Evolutionary conservation across 2,329 filamentous ascomycete genomes (phyloP), one percentile per base, ranked within the genome.

Genomic region (Penicillium sp.): DNA sequence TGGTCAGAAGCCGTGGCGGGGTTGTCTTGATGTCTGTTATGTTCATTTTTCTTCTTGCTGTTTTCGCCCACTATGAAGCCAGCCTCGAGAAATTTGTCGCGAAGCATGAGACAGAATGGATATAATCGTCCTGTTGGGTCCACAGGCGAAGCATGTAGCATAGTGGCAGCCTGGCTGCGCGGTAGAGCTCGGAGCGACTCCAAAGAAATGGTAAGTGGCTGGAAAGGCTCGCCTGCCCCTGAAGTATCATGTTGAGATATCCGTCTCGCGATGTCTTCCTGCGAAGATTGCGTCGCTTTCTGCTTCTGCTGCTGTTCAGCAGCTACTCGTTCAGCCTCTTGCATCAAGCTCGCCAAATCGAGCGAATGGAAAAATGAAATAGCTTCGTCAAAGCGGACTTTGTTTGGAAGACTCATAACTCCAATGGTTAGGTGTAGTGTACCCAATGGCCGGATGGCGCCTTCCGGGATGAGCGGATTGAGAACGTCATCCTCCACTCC

Each of bases 351-450:
- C 8, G 35, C 39, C 2, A 77, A 44, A 48, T 79, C 66, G 0
- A 79, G 52, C 0, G 55, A 57, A 8, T 65, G 42, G 0, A 80
- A 58, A 10, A 73, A 61, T 1, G 51, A 29, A 15, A 69, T 48
- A 0, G 75, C 78, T 18, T 64, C 60, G 0, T 70, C 52, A 2
- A 82, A 45, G 1, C 65, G 61, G 30, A 74, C 69, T 2, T 69
- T 62, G 2, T 67, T 70, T 2, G 70, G 64, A 7, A 95, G 73
- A 47, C 76, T 82, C 84, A 95, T 89, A 1, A 93, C 84, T 0
- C 88, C 89, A 0, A 95, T 71, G 0, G 89, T 95, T 2, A 94
- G 69, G 63, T 96, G 90, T 32, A 95, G 64, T 1, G 87, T 88
- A 0, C 85, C 85, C 0, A 85, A 65, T 0, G 87, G 87, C 17